Evolutionary conservation across 495 filamentous ascomycete genomes (phyloP), one percentile per base, ranked within the genome.

Genomic region (Neurospora sp.): DNA sequence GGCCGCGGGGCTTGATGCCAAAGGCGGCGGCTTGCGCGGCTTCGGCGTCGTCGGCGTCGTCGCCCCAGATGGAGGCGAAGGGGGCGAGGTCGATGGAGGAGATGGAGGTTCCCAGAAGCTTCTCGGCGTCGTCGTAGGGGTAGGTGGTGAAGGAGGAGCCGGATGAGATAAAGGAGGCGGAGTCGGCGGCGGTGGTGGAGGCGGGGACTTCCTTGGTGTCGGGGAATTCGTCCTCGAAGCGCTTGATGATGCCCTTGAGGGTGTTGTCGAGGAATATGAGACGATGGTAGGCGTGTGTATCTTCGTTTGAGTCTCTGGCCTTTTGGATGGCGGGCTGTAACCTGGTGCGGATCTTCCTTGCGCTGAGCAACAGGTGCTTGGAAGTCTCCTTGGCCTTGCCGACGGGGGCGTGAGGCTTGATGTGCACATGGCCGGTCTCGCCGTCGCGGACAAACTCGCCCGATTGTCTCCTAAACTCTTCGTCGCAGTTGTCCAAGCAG

Each of bases 191-290:
- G 31, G 74, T 77, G 59, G 78, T 75, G 4, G 70, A 71, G 37
- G 72, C 72, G 7, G 75, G 59, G 14, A 78, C 74, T 72, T 94
- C 81, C 16, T 93, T 89, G 2, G 91, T 95, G 78, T 98, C 96
- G 12, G 96, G 96, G 77, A 93, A 99, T 82, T 97, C 94, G 77
- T 95, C 90, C 79, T 98, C 96, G 75, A 99, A 99, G 23, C 96
- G 92, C 78, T 92, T 89, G 78, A 98, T 97, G 84, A 99, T 97
- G 75, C 89, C 89, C 74, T 92, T 88, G 8, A 99, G 88, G 2
- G 96, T 98, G 70, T 92, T 86, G 77, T 97, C 94, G 39, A 99
- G 88, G 86, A 97, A 97, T 69, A 93, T 87, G 35, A 99, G 89
- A 73, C 92, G 92, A 54, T 90, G 86, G 77, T 95, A 94, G 75